Evolutionary conservation across 306 rosid genomes (phyloP).

Genomic region (Trifolium subterraneum): DNA sequence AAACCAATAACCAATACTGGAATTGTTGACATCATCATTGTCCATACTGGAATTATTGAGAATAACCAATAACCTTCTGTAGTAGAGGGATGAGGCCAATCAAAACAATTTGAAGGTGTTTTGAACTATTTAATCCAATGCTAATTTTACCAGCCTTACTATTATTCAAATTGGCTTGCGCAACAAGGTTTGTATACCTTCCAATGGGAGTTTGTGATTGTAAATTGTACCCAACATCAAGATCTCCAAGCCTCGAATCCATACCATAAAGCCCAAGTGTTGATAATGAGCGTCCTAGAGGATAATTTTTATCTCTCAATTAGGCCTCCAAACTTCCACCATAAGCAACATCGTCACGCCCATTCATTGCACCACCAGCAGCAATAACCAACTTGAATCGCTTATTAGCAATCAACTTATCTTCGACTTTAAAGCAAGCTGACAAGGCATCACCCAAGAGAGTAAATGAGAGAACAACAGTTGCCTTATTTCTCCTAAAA

Average conservation of each 20-base stretch:
- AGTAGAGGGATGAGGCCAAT: slow-evolving; percentile 73
- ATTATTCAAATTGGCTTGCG: slow-evolving; percentile 85
- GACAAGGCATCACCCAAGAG: slow-evolving; percentile 86
- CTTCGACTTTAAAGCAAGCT: slow-evolving; percentile 84
- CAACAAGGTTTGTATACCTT: slow-evolving; percentile 73
- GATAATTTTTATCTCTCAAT: slow-evolving; percentile 87
- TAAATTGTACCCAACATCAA: slow-evolving; percentile 86
- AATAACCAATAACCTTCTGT: slow-evolving; percentile 60
- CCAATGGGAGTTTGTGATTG: slow-evolving; percentile 94
- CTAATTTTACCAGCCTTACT: slow-evolving; percentile 92
- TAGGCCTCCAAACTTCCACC: slow-evolving; percentile 99
- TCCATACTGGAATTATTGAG: slow-evolving; percentile 66
- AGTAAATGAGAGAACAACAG: slow-evolving; percentile 82
- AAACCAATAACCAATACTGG: too few species aligned
- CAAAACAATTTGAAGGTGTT: slow-evolving; percentile 88
- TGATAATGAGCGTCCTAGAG: slow-evolving; percentile 79
- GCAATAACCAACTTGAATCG: slow-evolving; percentile 70
- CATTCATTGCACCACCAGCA: slow-evolving; percentile 92
- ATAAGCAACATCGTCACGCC: slow-evolving; percentile 86
- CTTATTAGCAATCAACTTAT: slow-evolving; percentile 81
- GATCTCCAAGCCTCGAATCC: slow-evolving; percentile 99
- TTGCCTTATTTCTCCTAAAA: slow-evolving; percentile 79
- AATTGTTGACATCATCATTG: slow-evolving; percentile 52
- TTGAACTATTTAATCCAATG: slow-evolving; percentile 86
- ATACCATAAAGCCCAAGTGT: slow-evolving; percentile 87